phyloP scores from a whole-genome alignment of 768 basidiomycete species.

The Phlebiopsis flavidoalba region DNA sequence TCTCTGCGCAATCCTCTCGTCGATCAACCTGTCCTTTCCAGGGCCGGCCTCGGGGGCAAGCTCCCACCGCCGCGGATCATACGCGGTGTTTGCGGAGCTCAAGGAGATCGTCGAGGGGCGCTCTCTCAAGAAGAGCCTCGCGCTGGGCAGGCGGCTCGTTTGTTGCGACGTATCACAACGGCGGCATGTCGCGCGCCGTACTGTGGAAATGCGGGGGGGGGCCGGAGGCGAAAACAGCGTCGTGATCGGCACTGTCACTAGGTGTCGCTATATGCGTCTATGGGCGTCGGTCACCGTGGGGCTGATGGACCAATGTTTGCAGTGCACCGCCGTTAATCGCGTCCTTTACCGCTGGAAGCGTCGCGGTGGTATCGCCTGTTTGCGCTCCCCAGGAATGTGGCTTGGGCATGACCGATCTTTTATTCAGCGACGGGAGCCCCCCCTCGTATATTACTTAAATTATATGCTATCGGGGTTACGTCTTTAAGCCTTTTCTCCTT shows the following conservation, averaged over 20 bases:
- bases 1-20: neutral
- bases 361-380: constrained; percentile 54
- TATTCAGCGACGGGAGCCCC: constrained; percentile 34
- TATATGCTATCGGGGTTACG: neutral
- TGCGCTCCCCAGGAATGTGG: constrained; percentile 67
- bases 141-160: constrained; percentile 64
- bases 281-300: neutral
- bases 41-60: neutral
- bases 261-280: constrained; percentile 19
- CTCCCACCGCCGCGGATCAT: constrained; percentile 52
- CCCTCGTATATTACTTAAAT: neutral
- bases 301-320: neutral
- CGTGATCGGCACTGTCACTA: constrained; percentile 42
- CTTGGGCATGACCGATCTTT: constrained; percentile 60
- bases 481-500: neutral
- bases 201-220: constrained; percentile 67
- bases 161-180: constrained; percentile 60
- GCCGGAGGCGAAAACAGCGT: no score
- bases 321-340: constrained; percentile 26
- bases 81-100: constrained; percentile 53
- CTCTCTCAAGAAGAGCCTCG: constrained; percentile 60
- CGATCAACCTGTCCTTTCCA: neutral
- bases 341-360: constrained; percentile 40
- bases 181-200: constrained; percentile 65
- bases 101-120: constrained; percentile 50